Conservation (phyloP, 73 alveolate genomes). For the Paramecium tetraurelia region DNA sequence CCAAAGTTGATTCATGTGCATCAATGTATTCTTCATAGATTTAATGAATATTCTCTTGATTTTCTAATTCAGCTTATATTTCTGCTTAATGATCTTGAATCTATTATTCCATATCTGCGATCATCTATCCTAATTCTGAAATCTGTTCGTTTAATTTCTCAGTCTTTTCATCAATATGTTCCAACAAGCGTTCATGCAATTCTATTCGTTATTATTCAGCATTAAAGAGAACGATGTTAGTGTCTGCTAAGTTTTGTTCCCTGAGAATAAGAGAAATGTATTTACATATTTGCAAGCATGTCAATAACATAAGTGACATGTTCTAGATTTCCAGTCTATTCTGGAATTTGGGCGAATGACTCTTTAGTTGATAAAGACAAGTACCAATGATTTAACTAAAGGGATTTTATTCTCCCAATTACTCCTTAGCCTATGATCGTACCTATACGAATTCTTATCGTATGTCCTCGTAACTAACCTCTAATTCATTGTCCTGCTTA, state of each 20-base stretch:
- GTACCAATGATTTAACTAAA: neutral
- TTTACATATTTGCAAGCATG: neutral
- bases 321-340: neutral
- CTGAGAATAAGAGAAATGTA: neutral
- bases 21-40: neutral
- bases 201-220: neutral
- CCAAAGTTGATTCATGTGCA: neutral
- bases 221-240: neutral
- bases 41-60: neutral
- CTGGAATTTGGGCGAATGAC: neutral
- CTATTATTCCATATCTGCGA: neutral
- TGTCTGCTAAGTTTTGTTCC: neutral
- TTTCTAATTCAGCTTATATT: neutral
- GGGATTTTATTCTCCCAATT: neutral
- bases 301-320: neutral
- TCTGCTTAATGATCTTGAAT: neutral
- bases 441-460: neutral
- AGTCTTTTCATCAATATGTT: neutral
- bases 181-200: neutral
- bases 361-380: neutral
- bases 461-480: neutral
- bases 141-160: neutral
- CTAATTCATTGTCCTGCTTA: neutral
- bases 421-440: neutral
- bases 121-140: neutral